phyloP scores from a whole-genome alignment of 2,329 filamentous ascomycete genomes.

The Hirsutella rhossiliensis region DNA sequence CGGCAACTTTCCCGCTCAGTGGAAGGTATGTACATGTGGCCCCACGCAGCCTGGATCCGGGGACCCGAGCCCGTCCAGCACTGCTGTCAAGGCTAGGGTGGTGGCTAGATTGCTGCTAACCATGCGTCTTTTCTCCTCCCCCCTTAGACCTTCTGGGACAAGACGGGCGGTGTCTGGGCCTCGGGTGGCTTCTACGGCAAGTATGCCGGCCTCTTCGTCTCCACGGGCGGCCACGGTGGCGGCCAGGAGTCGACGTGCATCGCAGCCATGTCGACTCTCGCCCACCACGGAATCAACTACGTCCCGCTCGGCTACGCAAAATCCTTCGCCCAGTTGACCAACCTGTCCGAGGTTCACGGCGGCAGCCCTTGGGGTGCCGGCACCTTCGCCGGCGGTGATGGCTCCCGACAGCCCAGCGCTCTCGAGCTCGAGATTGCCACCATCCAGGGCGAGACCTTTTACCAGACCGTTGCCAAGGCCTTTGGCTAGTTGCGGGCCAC shows the following conservation, averaged over 20 bases:
- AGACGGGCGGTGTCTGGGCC: conserved; percentile 75
- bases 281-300: conserved; percentile 91
- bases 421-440: conserved; percentile 71
- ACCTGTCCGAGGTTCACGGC: conserved; percentile 71
- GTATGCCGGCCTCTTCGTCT: conserved; percentile 83
- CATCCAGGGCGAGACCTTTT: conserved; percentile 79
- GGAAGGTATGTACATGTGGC: conserved; percentile 44
- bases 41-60: background rate
- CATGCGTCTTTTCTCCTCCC: background rate
- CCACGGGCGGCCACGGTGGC: conserved; percentile 71
- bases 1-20: conserved; percentile 95
- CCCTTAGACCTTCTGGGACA: conserved; percentile 64
- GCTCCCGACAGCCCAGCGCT: conserved; percentile 65
- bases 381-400: conserved; percentile 70
- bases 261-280: conserved; percentile 68
- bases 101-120: background rate
- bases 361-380: conserved; percentile 89
- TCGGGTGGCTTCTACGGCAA: conserved; percentile 72
- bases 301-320: conserved; percentile 92
- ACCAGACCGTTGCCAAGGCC: conserved; percentile 58
- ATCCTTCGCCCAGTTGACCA: conserved; percentile 55
- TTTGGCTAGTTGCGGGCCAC: conserved; percentile 67
- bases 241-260: conserved; percentile 87
- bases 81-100: background rate
- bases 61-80: background rate